phyloP scores from a whole-genome alignment of 441 rosid genomes.

The Hypseocharis bilobata region DNA sequence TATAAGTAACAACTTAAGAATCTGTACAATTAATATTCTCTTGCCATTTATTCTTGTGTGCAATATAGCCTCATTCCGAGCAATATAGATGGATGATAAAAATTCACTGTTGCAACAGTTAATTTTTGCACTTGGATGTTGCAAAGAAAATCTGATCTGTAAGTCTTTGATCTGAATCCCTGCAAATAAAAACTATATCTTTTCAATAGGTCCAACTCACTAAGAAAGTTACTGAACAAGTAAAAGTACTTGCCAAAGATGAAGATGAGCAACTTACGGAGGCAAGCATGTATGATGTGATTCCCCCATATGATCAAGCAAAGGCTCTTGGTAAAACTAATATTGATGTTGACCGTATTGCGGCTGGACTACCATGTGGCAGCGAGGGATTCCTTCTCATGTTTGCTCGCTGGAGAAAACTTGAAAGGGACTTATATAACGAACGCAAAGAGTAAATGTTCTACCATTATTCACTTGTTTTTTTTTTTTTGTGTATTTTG shows the following conservation, averaged over 20 bases:
- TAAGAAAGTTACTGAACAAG: slow-evolving; percentile 93
- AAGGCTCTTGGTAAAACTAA: slow-evolving; percentile 97
- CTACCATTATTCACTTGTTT: slow-evolving; percentile 16
- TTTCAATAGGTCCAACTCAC: slow-evolving; percentile 57
- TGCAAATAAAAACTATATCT: too few species aligned
- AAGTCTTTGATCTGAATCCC: too few species aligned
- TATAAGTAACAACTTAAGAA: too few species aligned
- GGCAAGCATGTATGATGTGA: slow-evolving; percentile 52
- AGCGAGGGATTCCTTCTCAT: slow-evolving; percentile 97
- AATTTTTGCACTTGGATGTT: neutral
- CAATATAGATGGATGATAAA: neutral
- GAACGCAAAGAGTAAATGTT: slow-evolving; percentile 85
- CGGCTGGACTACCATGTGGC: slow-evolving; percentile 99
- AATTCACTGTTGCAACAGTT: neutral
- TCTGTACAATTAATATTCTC: neutral
- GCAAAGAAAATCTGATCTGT: too few species aligned
- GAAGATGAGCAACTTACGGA: slow-evolving; percentile 89
- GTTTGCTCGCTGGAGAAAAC: slow-evolving; percentile 99
- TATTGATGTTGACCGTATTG: slow-evolving; percentile 90
- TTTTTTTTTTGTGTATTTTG: too few species aligned
- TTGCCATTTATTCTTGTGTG: neutral
- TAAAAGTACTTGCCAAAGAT: slow-evolving; percentile 78
- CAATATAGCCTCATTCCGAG: neutral
- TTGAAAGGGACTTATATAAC: slow-evolving; percentile 91
- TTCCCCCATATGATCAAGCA: slow-evolving; percentile 99